Percentiles rank a stretch among this genome's conserved stretches.
These are phyloP conservation scores for Ceratobasidium sp. DNA, from an alignment of 1,284 basidiomycete species.

Conservation along the genomic window DNA sequence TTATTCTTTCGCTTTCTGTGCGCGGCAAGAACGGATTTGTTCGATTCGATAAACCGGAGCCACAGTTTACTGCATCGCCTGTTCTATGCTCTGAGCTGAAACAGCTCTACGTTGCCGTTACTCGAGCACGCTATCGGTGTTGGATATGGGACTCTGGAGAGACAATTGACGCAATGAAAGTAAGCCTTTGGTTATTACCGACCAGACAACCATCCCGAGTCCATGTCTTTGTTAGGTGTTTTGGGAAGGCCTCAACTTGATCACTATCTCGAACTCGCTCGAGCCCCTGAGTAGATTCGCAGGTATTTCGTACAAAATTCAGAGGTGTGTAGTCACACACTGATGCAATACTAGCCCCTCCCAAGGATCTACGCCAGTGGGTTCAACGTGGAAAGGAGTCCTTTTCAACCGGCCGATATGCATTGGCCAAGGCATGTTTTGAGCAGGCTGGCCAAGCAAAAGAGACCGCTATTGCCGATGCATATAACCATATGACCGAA, in stretches of 20 bases:
- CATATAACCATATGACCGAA: slow-evolving; percentile 27
- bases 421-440: slow-evolving; percentile 19
- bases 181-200: background rate
- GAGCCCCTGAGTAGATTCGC: slow-evolving; percentile 10
- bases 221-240: background rate
- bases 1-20: slow-evolving; percentile 53
- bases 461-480: slow-evolving; percentile 20
- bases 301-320: background rate
- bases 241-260: slow-evolving; percentile 2
- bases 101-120: slow-evolving; percentile 71
- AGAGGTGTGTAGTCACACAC: no score
- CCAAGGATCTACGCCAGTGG: slow-evolving; percentile 23
- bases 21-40: slow-evolving; percentile 64
- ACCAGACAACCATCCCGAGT: no score
- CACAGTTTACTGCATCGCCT: slow-evolving; percentile 15
- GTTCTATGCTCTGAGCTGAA: slow-evolving; percentile 58
- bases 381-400: slow-evolving; percentile 21
- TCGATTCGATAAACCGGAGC: slow-evolving; percentile 60
- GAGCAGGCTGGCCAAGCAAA: slow-evolving; percentile 26
- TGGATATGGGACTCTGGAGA: slow-evolving; percentile 59
- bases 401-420: slow-evolving; percentile 32
- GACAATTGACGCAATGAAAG: slow-evolving; percentile 7
- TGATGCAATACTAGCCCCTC: background rate
- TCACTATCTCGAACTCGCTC: background rate
- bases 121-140: slow-evolving; percentile 70